These are phyloP conservation scores for Dichotomocladium elegans DNA, from an alignment of 371 early-diverging fungal genomes.

Conservation along the genomic window DNA sequence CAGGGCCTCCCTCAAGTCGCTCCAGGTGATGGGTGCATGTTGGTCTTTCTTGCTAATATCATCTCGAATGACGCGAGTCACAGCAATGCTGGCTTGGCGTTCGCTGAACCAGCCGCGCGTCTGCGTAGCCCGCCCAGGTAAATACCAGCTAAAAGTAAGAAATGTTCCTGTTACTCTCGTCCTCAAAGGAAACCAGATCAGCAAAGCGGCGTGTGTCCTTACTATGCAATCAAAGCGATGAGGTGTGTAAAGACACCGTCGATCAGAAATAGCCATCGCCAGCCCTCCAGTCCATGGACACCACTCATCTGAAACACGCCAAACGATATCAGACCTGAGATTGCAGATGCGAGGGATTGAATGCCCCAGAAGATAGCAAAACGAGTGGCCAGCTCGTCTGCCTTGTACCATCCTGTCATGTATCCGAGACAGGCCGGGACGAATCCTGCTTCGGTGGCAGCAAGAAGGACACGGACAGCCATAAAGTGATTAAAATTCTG, in stretches of 20 bases:
- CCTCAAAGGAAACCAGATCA: neutral
- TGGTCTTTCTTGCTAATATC: conserved; percentile 45
- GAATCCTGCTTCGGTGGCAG: conserved; percentile 45
- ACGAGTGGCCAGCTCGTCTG: conserved; percentile 52
- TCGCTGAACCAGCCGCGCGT: conserved; percentile 27
- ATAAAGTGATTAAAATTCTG: conserved; percentile 25
- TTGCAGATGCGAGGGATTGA: conserved; percentile 53
- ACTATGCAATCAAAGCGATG: conserved; percentile 40
- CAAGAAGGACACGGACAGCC: conserved; percentile 25
- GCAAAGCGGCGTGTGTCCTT: conserved; percentile 3
- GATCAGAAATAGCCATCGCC: conserved; percentile 56
- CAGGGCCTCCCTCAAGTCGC: conserved; percentile 1
- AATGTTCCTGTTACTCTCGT: too few relatives aligned
- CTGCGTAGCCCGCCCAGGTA: conserved; percentile 37
- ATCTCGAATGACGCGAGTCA: conserved; percentile 52
- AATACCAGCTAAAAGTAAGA: conserved; percentile 32
- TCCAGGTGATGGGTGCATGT: conserved; percentile 12
- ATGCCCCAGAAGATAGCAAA: conserved; percentile 60
- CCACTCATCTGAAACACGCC: conserved; percentile 54
- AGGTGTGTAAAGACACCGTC: conserved; percentile 51
- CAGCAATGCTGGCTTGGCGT: conserved; percentile 36
- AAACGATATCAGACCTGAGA: conserved; percentile 56
- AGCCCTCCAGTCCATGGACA: conserved; percentile 50
- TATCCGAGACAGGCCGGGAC: conserved; percentile 58
- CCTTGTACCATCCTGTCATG: conserved; percentile 57